Conservation (phyloP, 2,329 filamentous ascomycete genomes). For the Fusarium sp. region DNA sequence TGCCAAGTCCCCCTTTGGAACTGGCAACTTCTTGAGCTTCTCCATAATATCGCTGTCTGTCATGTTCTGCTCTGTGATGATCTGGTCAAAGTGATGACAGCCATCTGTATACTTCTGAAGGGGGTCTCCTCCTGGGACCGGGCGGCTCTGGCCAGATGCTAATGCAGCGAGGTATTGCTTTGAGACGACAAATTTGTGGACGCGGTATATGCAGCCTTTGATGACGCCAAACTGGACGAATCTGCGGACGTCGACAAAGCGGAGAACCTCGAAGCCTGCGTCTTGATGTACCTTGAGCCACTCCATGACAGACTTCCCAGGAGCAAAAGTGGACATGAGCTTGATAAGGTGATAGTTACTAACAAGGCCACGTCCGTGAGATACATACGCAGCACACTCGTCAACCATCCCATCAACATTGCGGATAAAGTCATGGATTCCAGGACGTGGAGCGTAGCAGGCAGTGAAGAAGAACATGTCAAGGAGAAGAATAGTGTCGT, state of each 20-base stretch:
- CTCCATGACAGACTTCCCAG: slow-evolving; percentile 85
- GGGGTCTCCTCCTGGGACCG: slow-evolving; percentile 57
- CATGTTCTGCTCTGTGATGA: slow-evolving; percentile 79
- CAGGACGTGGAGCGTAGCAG: slow-evolving; percentile 84
- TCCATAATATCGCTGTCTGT: slow-evolving; percentile 77
- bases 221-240: slow-evolving; percentile 97
- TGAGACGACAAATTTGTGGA: slow-evolving; percentile 88
- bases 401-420: slow-evolving; percentile 81
- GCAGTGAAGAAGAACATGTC: slow-evolving; percentile 96
- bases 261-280: slow-evolving; percentile 71
- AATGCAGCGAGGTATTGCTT: slow-evolving; percentile 69
- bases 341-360: slow-evolving; percentile 77
- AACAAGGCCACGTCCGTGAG: slow-evolving; percentile 57
- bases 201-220: slow-evolving; percentile 91
- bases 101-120: slow-evolving; percentile 79
- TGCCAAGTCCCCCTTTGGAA: slow-evolving; percentile 63
- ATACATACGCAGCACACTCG: slow-evolving; percentile 89
- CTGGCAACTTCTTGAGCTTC: slow-evolving; percentile 68
- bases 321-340: slow-evolving; percentile 86
- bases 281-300: slow-evolving; percentile 84
- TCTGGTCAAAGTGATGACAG: slow-evolving; percentile 82
- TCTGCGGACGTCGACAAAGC: slow-evolving; percentile 85
- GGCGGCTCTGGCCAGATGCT: slow-evolving; percentile 63
- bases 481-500: slow-evolving; percentile 88
- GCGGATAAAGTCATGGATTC: slow-evolving; percentile 81